These are phyloP conservation scores for Ceratocystis papillata DNA, from an alignment of 2,329 filamentous ascomycete genomes.

Conservation along the genomic window DNA sequence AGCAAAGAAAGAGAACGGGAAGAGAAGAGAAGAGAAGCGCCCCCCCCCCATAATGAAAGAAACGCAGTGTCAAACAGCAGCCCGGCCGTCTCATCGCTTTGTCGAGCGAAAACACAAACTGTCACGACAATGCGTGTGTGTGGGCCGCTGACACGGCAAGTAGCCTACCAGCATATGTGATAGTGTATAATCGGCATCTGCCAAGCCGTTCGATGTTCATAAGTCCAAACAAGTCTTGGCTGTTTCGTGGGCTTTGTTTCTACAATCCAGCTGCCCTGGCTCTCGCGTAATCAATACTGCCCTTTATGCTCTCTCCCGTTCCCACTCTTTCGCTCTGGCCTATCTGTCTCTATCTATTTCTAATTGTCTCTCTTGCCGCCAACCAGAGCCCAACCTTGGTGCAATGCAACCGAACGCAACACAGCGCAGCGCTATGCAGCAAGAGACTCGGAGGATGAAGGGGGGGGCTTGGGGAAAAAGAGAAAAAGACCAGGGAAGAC, in stretches of 20 bases:
- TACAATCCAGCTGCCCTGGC: neutral
- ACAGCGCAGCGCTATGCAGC: too few species aligned
- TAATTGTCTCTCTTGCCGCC: neutral
- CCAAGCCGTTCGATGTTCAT: conserved; percentile 4
- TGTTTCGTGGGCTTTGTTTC: too few species aligned
- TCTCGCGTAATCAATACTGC: neutral
- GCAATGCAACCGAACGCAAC: too few species aligned
- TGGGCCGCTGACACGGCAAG: too few species aligned
- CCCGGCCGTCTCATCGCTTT: neutral
- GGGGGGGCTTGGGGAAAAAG: neutral
- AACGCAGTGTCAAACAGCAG: neutral
- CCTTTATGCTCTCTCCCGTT: neutral
- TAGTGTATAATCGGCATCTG: neutral
- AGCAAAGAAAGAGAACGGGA: neutral
- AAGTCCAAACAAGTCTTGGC: neutral
- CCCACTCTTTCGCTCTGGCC: neutral
- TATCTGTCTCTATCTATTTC: neutral
- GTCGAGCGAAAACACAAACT: neutral
- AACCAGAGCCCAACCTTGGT: neutral
- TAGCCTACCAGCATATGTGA: too few species aligned
- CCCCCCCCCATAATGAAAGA: neutral
- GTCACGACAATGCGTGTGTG: neutral
- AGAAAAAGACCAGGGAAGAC: neutral
- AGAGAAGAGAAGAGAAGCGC: neutral
- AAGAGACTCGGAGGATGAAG: too few species aligned